These are phyloP conservation scores for Populus trichocarpa DNA, from an alignment of 441 rosid species.

Conservation along the genomic window DNA sequence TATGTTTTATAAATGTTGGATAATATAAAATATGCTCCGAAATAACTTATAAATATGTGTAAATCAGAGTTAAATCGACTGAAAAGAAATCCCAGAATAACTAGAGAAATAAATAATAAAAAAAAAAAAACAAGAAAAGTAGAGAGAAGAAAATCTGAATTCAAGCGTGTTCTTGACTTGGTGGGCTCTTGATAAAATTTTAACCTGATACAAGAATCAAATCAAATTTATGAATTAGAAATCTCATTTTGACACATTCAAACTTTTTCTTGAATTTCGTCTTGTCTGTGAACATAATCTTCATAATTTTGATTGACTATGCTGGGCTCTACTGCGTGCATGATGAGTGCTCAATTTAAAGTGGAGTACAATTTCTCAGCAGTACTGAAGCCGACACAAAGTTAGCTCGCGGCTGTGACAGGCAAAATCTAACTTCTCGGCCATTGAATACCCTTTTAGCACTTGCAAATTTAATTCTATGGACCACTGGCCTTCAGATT, in stretches of 20 bases:
- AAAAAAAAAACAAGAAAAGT: too few species aligned
- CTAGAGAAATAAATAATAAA: not conserved
- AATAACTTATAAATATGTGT: too few species aligned
- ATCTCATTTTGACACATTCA: too few species aligned
- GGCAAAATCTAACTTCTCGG: not conserved
- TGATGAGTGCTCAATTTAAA: not conserved
- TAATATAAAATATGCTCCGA: not conserved
- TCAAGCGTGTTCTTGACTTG: not conserved
- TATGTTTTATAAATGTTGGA: not conserved
- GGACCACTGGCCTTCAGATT: not conserved
- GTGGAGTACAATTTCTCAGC: not conserved
- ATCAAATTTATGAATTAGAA: too few species aligned
- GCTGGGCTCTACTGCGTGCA: not conserved
- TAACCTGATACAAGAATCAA: too few species aligned
- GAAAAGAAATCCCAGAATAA: not conserved
- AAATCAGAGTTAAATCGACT: not conserved
- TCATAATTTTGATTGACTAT: not conserved
- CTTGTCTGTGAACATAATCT: not conserved
- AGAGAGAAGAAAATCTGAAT: too few species aligned
- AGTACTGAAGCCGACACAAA: not conserved
- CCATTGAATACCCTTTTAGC: not conserved
- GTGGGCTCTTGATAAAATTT: not conserved
- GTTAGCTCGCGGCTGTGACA: not conserved
- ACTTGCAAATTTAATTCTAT: not conserved
- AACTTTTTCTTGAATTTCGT: too few species aligned